Base-by-base conservation (phyloP, 495 filamentous ascomycete species). In the Cryomyces antarcticus region DNA sequence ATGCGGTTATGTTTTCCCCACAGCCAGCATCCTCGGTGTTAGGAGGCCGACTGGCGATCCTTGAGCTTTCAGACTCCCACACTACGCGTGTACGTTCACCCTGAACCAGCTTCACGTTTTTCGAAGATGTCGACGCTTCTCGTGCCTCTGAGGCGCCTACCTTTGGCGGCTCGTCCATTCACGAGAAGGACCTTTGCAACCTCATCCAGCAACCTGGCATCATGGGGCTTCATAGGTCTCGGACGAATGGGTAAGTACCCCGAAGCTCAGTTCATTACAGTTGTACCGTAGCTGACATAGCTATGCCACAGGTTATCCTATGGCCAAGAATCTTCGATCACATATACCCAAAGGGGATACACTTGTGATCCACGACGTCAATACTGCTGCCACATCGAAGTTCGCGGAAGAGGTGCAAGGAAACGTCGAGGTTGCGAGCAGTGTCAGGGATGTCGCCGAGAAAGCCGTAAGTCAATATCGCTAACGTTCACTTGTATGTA, bases 271-370 rank as follows among this genome's bases (percentile, higher is more conserved):
- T 36, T 9, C 33, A 10, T 31, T 7, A n/a, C 28, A 34, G 47
- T 36, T 43, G 17, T 35, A 3, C 17, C 9, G 3, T 13, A 9
- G 12, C 33, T 36, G 33, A 36, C 9, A n/a, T n/a, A 7, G 10
- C 17, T 30, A 46, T 44, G 36, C 17, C 7, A 28, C 31, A 67
- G 67, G 67, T 30, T 69, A 60, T 47, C 62, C 65, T 12, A 71
- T 71, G 67, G 67, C 67, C 1, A 62, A 57, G 49, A 68, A 67
- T 45, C 55, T 68, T 0, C 57, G 60, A 13, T 43, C 48, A 4
- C 62, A 63, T 12, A 38, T 67, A 4, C 55, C 51, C 4, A 30
- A 50, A 0, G 44, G 52, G 7, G 59, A 61, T 41, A 50, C 46
- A 7, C 52, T 68, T 0, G 54, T 62, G 39, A 53, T 68, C 33